Evolutionary conservation across 164 flowering plant genomes (phyloP), one percentile per base, ranked within the genome.

Genomic region (Liquidambar formosana): DNA sequence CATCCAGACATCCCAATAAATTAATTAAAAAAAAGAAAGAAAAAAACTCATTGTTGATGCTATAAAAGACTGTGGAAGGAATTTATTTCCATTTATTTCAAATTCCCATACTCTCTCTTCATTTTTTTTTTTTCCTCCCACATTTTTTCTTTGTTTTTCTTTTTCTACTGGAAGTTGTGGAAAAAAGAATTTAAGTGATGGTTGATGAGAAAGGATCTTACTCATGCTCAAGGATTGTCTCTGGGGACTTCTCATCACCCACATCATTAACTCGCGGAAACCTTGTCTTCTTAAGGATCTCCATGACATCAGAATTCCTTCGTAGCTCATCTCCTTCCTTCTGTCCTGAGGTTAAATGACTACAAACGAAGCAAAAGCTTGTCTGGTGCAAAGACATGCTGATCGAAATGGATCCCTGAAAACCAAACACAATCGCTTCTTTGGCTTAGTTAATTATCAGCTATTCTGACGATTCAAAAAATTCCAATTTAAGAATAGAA

Each of bases 361-460:
- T 86, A 61, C 93, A 88, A 21, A 88, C 73, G 52, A 88, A 88
- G 81, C 93, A 88, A 73, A 88, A 87, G 76, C 80, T 88, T 45
- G 93, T 88, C 71, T 82, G 80, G 63, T 88, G 93, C 79, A 88
- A 75, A 63, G 78, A 72, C 93, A 88, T 88, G 79, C 93, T 88
- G 21, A 88, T 68, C 0, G 93, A 82, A 53, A 88, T 88, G 13
- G 93, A 88, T 49, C 93, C 93, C 93, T 88, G 83, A 64, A 76
- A 66, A 57, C 3, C 57, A 68, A 70, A 33, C 61, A 73, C 0
- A 38, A 58, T 10, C 49, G 63, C n/a, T 16, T 14, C 8, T 13
- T 27, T 25, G 62, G 5, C 1, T 43, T 8, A 9, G 9, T 13
- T 33, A 44, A 4, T 19, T 58, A 48, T 27, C 21, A 59, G 5